Evolutionary conservation across 495 filamentous ascomycete genomes (phyloP).

Genomic region (Pyronema domesticum): DNA sequence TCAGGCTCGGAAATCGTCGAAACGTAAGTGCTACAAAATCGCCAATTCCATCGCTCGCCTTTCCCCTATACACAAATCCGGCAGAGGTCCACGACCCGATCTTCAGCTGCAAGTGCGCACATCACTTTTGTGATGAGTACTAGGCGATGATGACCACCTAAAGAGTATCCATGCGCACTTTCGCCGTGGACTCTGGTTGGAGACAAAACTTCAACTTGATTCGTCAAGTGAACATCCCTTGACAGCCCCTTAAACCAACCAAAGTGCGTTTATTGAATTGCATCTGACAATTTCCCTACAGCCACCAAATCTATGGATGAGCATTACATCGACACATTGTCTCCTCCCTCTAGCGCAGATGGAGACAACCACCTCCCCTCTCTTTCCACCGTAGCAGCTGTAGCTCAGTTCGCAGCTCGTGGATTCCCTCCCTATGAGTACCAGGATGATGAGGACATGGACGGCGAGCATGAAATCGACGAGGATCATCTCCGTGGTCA

Average conservation of each 20-base stretch:
- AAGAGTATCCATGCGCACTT: not conserved
- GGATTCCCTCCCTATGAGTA: conserved; percentile 2
- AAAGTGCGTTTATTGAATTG: not conserved
- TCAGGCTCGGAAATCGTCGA: conserved; percentile 1
- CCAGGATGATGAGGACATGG: conserved; percentile 20
- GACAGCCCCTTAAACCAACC: not conserved
- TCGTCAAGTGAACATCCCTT: not conserved
- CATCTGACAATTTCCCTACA: not conserved
- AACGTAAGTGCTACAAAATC: conserved; percentile 6
- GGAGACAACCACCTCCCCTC: conserved; percentile 20
- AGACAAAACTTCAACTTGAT: not conserved
- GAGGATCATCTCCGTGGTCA: conserved; percentile 14
- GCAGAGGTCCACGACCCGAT: not conserved
- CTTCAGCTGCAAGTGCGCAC: conserved; percentile 1
- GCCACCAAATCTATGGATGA: conserved; percentile 12
- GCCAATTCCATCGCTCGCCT: not conserved
- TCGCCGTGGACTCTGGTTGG: not conserved
- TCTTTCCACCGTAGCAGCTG: conserved; percentile 13
- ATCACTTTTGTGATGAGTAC: not conserved
- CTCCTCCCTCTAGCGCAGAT: conserved; percentile 23
- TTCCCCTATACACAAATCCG: not conserved
- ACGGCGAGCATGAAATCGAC: conserved; percentile 15
- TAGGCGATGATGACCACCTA: not conserved
- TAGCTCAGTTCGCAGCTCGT: not conserved
- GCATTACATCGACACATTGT: conserved; percentile 20